Evolutionary conservation across 441 rosid species (phyloP).

Genomic region (Metrosideros polymorpha): DNA sequence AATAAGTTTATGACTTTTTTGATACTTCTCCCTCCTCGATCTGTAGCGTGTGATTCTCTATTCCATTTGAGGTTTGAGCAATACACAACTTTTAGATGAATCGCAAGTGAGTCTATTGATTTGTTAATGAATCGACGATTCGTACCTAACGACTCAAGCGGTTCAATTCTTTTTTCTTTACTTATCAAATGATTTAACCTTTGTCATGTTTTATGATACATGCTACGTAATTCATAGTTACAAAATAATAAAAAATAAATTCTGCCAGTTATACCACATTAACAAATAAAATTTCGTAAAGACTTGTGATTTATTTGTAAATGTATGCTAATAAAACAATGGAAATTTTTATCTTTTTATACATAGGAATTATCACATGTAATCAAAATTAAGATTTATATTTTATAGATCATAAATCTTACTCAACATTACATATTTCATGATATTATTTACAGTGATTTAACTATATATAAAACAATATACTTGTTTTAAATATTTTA

Average conservation of each 20-base stretch:
- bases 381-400: neutral
- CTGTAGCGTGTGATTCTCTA: accelerated
- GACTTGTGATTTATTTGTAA: neutral
- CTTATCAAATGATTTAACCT: neutral
- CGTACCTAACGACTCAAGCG: neutral
- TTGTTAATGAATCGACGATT: neutral
- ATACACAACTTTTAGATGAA: neutral
- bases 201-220: neutral
- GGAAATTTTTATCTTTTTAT: neutral
- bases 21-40: no score
- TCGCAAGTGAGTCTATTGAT: neutral
- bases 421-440: neutral
- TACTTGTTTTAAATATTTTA: neutral
- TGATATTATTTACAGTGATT: neutral
- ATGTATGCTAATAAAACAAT: neutral
- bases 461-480: neutral
- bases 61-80: neutral
- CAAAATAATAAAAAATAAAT: neutral
- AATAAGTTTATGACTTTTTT: no score
- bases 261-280: neutral
- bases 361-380: neutral
- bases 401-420: neutral
- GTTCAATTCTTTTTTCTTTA: neutral
- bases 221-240: neutral
- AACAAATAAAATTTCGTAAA: neutral